These are phyloP conservation scores for Noccaea bulbosa DNA, from an alignment of 345 rosid species.

Conservation along the genomic window DNA sequence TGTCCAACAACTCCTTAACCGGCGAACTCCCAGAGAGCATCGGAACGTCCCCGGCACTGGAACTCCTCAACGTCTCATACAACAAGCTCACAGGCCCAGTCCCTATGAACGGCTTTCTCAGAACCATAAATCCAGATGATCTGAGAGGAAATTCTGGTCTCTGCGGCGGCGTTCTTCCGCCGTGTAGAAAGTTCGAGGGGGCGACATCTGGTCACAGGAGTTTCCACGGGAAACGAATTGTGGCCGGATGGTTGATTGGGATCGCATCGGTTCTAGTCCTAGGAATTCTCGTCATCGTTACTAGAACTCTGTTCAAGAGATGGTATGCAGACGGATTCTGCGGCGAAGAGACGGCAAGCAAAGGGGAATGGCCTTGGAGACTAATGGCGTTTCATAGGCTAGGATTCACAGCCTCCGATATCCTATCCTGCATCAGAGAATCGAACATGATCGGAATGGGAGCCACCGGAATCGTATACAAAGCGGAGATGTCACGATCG, in stretches of 20 bases:
- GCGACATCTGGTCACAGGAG: slow-evolving; percentile 46
- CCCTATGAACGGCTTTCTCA: slow-evolving; percentile 73
- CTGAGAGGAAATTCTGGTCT: slow-evolving; percentile 74
- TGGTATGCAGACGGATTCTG: slow-evolving; percentile 62
- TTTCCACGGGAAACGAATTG: slow-evolving; percentile 55
- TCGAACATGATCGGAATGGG: slow-evolving; percentile 90
- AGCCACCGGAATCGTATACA: slow-evolving; percentile 87
- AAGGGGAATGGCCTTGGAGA: slow-evolving; percentile 93
- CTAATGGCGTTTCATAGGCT: slow-evolving; percentile 89
- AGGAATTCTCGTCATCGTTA: slow-evolving; percentile 52
- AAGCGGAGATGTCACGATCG: slow-evolving; percentile 65
- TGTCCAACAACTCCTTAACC: slow-evolving; percentile 76
- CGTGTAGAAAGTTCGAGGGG: slow-evolving; percentile 55
- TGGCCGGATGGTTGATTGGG: slow-evolving; percentile 69
- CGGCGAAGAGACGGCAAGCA: slow-evolving; percentile 54
- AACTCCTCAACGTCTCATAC: slow-evolving; percentile 76
- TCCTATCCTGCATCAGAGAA: slow-evolving; percentile 73
- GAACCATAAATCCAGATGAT: slow-evolving; percentile 79
- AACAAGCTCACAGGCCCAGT: slow-evolving; percentile 84
- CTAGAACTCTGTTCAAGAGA: slow-evolving; percentile 53
- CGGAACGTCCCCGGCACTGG: slow-evolving; percentile 82
- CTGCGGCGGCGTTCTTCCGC: slow-evolving; percentile 81
- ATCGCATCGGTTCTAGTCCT: slow-evolving; percentile 60
- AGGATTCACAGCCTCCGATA: slow-evolving; percentile 74
- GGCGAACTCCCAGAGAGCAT: slow-evolving; percentile 78